A percentile compares a stretch with the other conserved stretches of the same genome.
These are phyloP conservation scores for Leishmania gerbilli DNA, from an alignment of 208 protist species.

Conservation along the genomic window DNA sequence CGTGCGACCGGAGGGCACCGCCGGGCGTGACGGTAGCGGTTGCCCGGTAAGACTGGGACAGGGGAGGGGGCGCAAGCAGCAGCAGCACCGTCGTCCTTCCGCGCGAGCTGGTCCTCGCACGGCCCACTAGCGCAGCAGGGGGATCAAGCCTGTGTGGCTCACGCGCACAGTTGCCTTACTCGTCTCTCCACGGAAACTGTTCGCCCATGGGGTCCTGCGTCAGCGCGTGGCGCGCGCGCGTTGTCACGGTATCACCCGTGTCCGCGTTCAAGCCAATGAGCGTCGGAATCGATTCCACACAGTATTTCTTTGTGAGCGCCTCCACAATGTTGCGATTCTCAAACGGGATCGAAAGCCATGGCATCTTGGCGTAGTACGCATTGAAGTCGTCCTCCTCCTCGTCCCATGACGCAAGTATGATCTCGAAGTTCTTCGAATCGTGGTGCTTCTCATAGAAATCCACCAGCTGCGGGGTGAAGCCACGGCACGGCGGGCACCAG, in stretches of 20 bases:
- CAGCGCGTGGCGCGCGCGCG: constrained; percentile 48
- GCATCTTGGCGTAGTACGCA: constrained; percentile 83
- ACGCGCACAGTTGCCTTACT: background rate
- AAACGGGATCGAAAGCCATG: constrained; percentile 79
- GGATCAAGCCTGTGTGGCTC: background rate
- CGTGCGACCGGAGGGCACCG: background rate
- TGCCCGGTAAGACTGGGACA: background rate
- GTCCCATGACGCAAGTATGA: constrained; percentile 79
- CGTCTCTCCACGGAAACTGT: constrained; percentile 64
- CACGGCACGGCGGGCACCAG: constrained; percentile 94
- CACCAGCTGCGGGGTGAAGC: constrained; percentile 85
- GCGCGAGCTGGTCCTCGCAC: too few relatives aligned
- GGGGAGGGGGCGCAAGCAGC: background rate
- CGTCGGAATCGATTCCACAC: constrained; percentile 77
- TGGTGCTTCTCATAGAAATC: constrained; percentile 84
- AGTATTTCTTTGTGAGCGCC: constrained; percentile 50
- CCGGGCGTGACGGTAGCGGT: background rate
- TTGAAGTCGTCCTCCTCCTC: constrained; percentile 74
- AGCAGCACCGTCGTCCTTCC: background rate
- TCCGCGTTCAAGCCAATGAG: constrained; percentile 76
- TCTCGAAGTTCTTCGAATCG: constrained; percentile 84
- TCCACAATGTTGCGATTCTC: constrained; percentile 33
- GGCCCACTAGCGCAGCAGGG: too few relatives aligned
- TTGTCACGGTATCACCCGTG: constrained; percentile 68
- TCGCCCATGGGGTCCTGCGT: constrained; percentile 65